These are phyloP conservation scores for Bertia moriformis DNA, from an alignment of 2,329 filamentous ascomycete genomes.

Conservation along the genomic window DNA sequence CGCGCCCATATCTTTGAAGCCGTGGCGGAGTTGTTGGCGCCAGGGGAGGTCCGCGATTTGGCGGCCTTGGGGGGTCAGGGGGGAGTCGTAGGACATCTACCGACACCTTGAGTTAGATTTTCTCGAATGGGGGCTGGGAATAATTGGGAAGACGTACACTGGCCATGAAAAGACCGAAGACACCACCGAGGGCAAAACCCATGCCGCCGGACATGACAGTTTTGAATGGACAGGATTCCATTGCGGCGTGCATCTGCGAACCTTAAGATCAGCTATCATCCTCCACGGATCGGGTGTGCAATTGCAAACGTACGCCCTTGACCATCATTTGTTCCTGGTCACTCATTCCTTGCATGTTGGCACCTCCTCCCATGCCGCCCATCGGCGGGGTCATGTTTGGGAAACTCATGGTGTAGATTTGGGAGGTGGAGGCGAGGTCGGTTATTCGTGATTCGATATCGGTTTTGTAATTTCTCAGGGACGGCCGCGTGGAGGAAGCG, in stretches of 20 bases:
- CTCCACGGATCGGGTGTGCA: no score
- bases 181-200: constrained; percentile 83
- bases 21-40: constrained; percentile 26
- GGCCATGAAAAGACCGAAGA: constrained; percentile 96
- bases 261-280: no score
- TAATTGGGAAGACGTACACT: constrained; percentile 44
- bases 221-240: constrained; percentile 88
- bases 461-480: no score
- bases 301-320: background rate
- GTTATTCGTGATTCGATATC: background rate
- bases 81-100: constrained; percentile 96
- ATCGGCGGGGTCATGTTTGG: background rate
- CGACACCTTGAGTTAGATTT: background rate
- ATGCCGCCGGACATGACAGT: constrained; percentile 79
- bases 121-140: background rate
- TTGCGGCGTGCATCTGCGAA: constrained; percentile 69
- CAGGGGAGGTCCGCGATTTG: constrained; percentile 17
- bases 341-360: background rate
- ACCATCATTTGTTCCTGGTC: constrained; percentile 1
- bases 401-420: background rate
- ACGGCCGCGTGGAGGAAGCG: no score
- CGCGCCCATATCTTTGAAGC: constrained; percentile 88
- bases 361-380: background rate
- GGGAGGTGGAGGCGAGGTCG: no score
- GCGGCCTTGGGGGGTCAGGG: constrained; percentile 38